Conservation (phyloP, 345 rosid species). For the Crucihimalaya himalaica region DNA sequence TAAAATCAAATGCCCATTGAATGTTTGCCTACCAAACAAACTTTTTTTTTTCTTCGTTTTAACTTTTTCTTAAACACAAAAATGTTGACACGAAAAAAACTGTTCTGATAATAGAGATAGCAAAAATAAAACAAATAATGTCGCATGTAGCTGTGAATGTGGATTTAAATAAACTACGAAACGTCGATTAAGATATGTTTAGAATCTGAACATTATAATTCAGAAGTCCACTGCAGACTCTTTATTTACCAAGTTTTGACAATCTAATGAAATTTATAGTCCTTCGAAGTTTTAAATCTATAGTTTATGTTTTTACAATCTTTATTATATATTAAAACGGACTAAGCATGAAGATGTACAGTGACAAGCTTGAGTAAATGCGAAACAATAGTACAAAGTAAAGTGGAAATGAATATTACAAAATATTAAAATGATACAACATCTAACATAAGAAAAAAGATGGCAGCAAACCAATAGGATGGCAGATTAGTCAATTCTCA, state of each 20-base stretch:
- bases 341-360: neutral
- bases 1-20: slow-evolving; percentile 38
- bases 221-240: slow-evolving; percentile 20
- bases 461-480: slow-evolving; percentile 26
- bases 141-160: slow-evolving; percentile 11
- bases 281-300: neutral
- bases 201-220: slow-evolving; percentile 19
- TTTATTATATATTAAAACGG: too few relatives aligned
- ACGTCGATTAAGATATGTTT: slow-evolving; percentile 32
- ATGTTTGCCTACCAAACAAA: slow-evolving; percentile 44
- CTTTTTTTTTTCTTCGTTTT: slow-evolving; percentile 1
- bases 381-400: slow-evolving; percentile 6
- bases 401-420: slow-evolving; percentile 21
- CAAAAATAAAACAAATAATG: neutral
- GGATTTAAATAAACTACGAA: slow-evolving; percentile 1
- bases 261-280: slow-evolving; percentile 1
- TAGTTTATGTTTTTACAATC: neutral
- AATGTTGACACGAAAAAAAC: neutral
- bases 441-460: slow-evolving; percentile 14
- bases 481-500: slow-evolving; percentile 18
- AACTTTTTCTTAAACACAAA: neutral
- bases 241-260: slow-evolving; percentile 18
- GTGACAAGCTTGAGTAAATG: slow-evolving; percentile 20
- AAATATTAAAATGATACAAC: slow-evolving; percentile 16
- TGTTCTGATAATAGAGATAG: neutral